Conservation (phyloP, 352 stramenopile species). For the Phytopythium sindhum region DNA sequence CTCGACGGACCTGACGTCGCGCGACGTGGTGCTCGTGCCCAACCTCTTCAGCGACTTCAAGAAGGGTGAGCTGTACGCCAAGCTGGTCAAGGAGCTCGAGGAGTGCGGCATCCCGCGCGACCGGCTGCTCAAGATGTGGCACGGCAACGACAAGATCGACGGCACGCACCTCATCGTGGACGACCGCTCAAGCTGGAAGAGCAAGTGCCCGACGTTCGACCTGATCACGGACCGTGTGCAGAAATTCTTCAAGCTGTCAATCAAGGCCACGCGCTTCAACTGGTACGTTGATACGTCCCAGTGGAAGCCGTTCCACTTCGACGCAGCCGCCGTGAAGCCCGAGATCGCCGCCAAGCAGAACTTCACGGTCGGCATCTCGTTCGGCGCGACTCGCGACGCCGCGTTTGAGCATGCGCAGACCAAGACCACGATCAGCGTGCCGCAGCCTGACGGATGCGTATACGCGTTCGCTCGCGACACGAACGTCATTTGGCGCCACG, state of each 20-base stretch:
- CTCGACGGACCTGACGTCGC: conserved; percentile 51
- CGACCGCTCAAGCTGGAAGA: conserved; percentile 82
- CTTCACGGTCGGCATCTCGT: conserved; percentile 94
- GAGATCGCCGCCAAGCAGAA: conserved; percentile 91
- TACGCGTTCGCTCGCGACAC: conserved; percentile 93
- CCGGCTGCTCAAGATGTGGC: conserved; percentile 77
- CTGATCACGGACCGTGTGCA: conserved; percentile 78
- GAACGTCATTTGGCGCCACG: conserved; percentile 93
- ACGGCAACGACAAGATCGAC: conserved; percentile 88
- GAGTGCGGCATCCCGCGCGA: conserved; percentile 62
- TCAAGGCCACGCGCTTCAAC: conserved; percentile 93
- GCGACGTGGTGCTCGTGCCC: conserved; percentile 62
- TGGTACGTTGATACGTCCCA: conserved; percentile 94
- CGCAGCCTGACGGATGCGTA: conserved; percentile 91
- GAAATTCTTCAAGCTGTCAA: conserved; percentile 87
- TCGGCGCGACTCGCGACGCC: conserved; percentile 89
- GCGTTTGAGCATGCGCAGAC: conserved; percentile 88
- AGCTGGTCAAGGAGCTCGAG: conserved; percentile 62
- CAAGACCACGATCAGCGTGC: conserved; percentile 88
- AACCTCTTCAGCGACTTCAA: conserved; percentile 78
- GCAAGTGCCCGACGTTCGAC: conserved; percentile 73
- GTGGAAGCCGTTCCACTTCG: conserved; percentile 93
- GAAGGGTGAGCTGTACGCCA: conserved; percentile 65
- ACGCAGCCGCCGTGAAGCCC: conserved; percentile 91
- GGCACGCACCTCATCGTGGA: conserved; percentile 92